Base-by-base conservation (phyloP, 2,329 filamentous ascomycete species). In the Aspergillus ustus region DNA sequence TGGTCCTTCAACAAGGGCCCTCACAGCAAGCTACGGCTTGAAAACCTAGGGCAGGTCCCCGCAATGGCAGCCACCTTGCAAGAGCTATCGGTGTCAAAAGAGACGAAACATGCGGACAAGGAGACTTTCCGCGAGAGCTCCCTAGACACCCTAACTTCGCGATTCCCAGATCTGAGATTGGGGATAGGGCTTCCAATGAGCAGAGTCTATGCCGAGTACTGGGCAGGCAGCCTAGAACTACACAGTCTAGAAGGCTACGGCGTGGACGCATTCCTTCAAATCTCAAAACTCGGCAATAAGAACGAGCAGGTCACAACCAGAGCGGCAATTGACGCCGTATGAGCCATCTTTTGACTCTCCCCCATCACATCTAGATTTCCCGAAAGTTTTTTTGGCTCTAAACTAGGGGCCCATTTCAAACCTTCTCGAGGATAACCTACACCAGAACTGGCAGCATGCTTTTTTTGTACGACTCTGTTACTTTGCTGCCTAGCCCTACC, bases 1-100 rank as follows among this genome's bases (percentile, higher is more conserved):
- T 99, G 96, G 95, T 96, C 93, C 28, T 99, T 99, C 75, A 93
- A 89, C 78, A 98, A 98, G 78, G 94, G 94, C 0, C 92, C 93
- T 2, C 87, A 92, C 40, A 91, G 88, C 61, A 84, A 89, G 67
- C 85, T 87, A 63, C 87, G 92, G 4, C 84, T 98, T n/a, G 83
- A 91, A 69, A 98, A 97, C 74, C 84, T 99, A 8, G 87, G 87
- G 11, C 88, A 90, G 66, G 94, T 99, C 2, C 95, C 95, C 3
- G 91, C 91, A 63, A 90, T 99, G 84, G 91, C 94, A 13, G 95
- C 93, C 20, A 99, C 94, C 0, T 88, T 97, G 81, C 92, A 98
- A 77, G 95, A 97, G 76, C 81, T 97, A 28, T 87, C 82, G 52
- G 79, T 83, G 11, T 75, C 76, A 15, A 71, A 73, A 17, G 74